These are phyloP conservation scores for Boletus tomentosulus DNA, from an alignment of 768 basidiomycete genomes.

Conservation along the genomic window DNA sequence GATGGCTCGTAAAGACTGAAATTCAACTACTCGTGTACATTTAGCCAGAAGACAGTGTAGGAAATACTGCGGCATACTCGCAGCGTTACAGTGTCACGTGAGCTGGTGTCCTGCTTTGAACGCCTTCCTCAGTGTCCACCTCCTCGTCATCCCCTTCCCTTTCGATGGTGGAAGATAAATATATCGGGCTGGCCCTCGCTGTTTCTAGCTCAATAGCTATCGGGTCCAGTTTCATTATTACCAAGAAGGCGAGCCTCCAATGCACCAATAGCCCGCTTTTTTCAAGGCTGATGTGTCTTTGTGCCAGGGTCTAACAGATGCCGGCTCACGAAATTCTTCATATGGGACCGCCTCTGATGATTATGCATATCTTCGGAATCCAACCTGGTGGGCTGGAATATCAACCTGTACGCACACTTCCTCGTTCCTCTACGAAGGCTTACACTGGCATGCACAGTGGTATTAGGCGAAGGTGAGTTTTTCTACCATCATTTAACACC, in stretches of 20 bases:
- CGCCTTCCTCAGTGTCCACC: neutral
- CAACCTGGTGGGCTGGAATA: constrained; percentile 98
- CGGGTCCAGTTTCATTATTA: constrained; percentile 96
- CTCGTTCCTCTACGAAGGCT: constrained; percentile 2
- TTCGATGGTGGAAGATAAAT: constrained; percentile 86
- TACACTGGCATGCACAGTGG: constrained; percentile 52
- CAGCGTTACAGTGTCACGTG: constrained; percentile 14
- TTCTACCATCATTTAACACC: neutral
- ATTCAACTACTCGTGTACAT: too few relatives aligned
- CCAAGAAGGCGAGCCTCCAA: constrained; percentile 76
- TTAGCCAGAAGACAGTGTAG: too few relatives aligned
- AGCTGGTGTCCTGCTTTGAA: neutral
- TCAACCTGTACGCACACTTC: constrained; percentile 64
- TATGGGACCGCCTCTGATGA: constrained; percentile 70
- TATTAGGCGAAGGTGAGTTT: constrained; percentile 83
- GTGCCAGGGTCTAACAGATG: constrained; percentile 82
- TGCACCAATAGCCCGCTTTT: neutral
- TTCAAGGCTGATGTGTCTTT: constrained; percentile 9
- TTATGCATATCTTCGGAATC: constrained; percentile 81
- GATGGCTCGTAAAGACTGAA: too few relatives aligned
- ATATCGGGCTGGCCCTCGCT: constrained; percentile 88
- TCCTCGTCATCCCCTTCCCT: neutral
- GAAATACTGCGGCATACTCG: too few relatives aligned
- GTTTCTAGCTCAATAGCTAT: constrained; percentile 82
- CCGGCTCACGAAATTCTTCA: constrained; percentile 52